Conservation (phyloP, 2,329 filamentous ascomycete species). For the Kalaharituber pfeilii region DNA sequence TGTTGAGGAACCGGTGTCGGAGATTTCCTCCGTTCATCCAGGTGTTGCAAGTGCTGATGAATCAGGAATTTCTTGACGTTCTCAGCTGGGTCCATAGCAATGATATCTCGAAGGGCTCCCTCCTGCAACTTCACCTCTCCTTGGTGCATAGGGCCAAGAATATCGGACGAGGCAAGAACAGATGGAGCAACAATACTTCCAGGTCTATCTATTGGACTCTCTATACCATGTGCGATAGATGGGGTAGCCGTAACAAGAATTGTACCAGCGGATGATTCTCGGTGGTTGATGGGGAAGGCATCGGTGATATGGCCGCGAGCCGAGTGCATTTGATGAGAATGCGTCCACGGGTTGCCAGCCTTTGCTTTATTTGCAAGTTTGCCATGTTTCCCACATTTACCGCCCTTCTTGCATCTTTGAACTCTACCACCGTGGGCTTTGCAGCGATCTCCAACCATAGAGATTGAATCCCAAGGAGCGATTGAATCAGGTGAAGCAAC, state of each 20-base stretch:
- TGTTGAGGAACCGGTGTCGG: constrained; percentile 18
- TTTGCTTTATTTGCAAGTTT: no score
- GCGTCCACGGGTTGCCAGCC: no score
- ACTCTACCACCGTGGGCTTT: constrained; percentile 8
- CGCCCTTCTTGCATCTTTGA: constrained; percentile 61
- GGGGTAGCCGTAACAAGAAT: constrained; percentile 65
- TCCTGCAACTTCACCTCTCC: constrained; percentile 44
- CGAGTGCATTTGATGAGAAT: no score
- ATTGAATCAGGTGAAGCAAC: not conserved
- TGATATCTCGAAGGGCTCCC: constrained; percentile 50
- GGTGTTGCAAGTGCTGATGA: constrained; percentile 53
- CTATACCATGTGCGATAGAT: constrained; percentile 49
- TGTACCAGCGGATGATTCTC: constrained; percentile 35
- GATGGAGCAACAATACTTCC: constrained; percentile 63
- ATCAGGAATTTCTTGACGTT: constrained; percentile 81
- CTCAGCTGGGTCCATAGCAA: constrained; percentile 67
- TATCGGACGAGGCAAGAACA: constrained; percentile 76
- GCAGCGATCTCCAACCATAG: constrained; percentile 3
- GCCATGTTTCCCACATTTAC: constrained; percentile 59
- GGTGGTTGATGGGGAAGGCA: no score
- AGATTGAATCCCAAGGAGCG: constrained; percentile 11
- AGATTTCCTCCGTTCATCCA: constrained; percentile 20
- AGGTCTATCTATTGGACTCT: constrained; percentile 31
- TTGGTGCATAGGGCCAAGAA: constrained; percentile 53
- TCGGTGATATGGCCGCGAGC: no score